Conservation (phyloP, 2,329 filamentous ascomycete genomes). For the Zymoseptoria crescenta region DNA sequence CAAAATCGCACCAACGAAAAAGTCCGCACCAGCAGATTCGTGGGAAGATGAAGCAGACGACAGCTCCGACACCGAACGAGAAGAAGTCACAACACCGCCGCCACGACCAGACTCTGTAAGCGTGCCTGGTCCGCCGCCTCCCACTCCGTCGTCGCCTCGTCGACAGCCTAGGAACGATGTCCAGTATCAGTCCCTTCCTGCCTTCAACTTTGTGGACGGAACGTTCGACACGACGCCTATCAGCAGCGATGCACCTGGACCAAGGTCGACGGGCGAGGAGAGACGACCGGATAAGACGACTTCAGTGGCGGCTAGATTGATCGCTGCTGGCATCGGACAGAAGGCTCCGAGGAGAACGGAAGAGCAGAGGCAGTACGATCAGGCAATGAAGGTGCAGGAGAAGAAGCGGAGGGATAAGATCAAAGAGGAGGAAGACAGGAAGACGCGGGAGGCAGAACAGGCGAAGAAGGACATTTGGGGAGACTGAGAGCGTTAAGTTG, state of each 20-base stretch:
- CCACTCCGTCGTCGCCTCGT: conserved; percentile 57
- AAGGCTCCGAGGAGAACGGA: conserved; percentile 74
- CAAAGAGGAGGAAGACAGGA: conserved; percentile 55
- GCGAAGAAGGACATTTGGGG: conserved; percentile 87
- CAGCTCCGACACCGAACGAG: conserved; percentile 25
- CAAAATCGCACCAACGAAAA: conserved; percentile 28
- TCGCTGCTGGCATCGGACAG: conserved; percentile 79
- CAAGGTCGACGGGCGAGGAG: conserved; percentile 18
- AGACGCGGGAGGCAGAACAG: conserved; percentile 58
- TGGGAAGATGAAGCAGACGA: conserved; percentile 66
- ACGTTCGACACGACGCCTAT: not conserved
- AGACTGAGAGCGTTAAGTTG: conserved; percentile 35
- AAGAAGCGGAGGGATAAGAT: conserved; percentile 67
- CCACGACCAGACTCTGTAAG: conserved; percentile 18
- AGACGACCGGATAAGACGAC: conserved; percentile 78
- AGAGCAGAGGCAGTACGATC: conserved; percentile 82
- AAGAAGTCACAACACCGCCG: conserved; percentile 23
- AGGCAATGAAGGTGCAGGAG: conserved; percentile 74
- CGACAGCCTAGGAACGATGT: conserved; percentile 3
- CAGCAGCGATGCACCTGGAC: not conserved
- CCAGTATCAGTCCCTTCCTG: conserved; percentile 19
- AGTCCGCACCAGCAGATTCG: conserved; percentile 49
- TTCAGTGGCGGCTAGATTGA: conserved; percentile 80
- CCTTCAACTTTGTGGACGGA: conserved; percentile 18
- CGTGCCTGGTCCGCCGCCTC: conserved; percentile 51